Evolutionary conservation across 768 basidiomycete species (phyloP).

Genomic region (Pleurotus citrinopileatus): DNA sequence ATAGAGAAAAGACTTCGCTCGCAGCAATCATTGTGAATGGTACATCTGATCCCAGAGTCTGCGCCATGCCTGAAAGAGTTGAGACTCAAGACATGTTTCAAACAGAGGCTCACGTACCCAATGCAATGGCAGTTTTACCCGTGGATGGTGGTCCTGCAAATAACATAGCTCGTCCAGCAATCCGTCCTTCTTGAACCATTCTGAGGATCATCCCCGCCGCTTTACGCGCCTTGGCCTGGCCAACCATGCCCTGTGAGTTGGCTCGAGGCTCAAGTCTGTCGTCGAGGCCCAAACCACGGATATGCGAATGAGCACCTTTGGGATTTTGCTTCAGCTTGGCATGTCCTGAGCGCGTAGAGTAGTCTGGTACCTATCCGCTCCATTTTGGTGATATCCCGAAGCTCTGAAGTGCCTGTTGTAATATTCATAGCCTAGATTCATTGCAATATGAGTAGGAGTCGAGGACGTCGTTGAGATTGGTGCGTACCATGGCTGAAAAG

Average conservation of each 20-base stretch:
- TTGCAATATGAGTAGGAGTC: neutral
- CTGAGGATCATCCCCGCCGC: slow-evolving; percentile 97
- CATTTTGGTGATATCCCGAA: slow-evolving; percentile 89
- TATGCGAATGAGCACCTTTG: slow-evolving; percentile 88
- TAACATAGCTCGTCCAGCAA: slow-evolving; percentile 93
- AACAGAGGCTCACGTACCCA: slow-evolving; percentile 54
- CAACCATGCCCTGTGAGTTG: slow-evolving; percentile 95
- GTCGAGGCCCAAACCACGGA: slow-evolving; percentile 92
- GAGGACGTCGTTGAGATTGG: neutral
- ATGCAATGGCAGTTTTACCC: slow-evolving; percentile 97
- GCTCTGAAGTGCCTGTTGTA: slow-evolving; percentile 70
- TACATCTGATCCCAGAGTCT: slow-evolving; percentile 89
- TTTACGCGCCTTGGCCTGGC: slow-evolving; percentile 93
- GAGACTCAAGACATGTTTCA: neutral
- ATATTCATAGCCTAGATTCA: slow-evolving; percentile 62
- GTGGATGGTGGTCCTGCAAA: slow-evolving; percentile 98
- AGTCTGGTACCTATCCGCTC: slow-evolving; percentile 73
- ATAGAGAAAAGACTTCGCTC: slow-evolving; percentile 96
- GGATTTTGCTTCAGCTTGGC: slow-evolving; percentile 11
- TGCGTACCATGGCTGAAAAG: slow-evolving; percentile 11
- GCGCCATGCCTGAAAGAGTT: slow-evolving; percentile 94
- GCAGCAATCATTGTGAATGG: slow-evolving; percentile 98
- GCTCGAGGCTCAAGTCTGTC: slow-evolving; percentile 86
- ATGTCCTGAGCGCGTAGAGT: neutral
- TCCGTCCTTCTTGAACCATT: slow-evolving; percentile 96